Base-by-base conservation (phyloP, 2,329 filamentous ascomycete species). In the Tolypocladium paradoxum region DNA sequence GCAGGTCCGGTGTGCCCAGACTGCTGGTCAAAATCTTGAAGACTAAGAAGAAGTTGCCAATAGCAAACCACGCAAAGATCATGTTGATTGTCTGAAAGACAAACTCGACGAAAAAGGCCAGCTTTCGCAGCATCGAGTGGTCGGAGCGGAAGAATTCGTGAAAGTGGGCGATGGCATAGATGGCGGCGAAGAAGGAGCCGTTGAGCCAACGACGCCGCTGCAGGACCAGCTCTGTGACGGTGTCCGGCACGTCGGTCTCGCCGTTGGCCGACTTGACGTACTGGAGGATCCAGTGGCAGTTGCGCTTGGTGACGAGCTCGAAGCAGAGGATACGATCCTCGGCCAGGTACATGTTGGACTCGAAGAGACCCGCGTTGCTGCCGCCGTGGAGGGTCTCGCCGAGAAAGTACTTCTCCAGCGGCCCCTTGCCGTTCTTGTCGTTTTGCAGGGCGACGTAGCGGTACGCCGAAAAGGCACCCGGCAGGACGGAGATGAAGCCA, bases 241-340 rank as follows among this genome's bases (percentile, higher is more conserved):
- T 85, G 58, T 95, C 91, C 0, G 93, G 93, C 34, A 99, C 93
- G 71, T 99, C 93, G 1, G 93, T 99, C 75, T 99, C 93, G 58
- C 93, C 93, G 11, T 83, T 96, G 14, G 93, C 89, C 2, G 91
- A 96, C 73, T 99, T 99, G 76, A 99, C 93, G 65, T 99, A 99
- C 66, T 96, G 91, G 63, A 99, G 73, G 55, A 97, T 88, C 93
- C 93, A 99, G 65, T 92, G 88, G 68, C 91, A 96, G 67, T 96
- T 96, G 58, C 93, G 84, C 75, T 99, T 99, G 47, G 91, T 90
- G 56, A 99, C 93, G 50, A 99, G 83, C 72, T 99, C 93, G 77
- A 96, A 99, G 71, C 93, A 99, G 36, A 99, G 83, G 66, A 99
- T 99, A 77, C 93, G 89, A 79, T 99, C 93, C 68, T 99, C 93